Base-by-base conservation (phyloP, 305 asterid genomes). In the Rubia peregrina region DNA sequence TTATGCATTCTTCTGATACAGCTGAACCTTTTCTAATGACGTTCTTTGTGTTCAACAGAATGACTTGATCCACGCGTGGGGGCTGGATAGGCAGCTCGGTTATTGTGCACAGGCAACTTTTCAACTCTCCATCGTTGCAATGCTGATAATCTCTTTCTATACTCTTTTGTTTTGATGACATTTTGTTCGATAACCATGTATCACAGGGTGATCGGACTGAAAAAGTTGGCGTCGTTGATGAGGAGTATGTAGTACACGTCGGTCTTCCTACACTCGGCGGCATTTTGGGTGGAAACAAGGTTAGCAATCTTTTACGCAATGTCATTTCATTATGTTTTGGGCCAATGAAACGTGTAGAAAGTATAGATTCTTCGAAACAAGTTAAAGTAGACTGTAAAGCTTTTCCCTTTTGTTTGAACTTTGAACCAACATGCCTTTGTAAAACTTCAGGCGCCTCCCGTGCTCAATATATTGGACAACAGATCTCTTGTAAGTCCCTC, bases 31-130 rank as follows among this genome's bases (percentile, higher is more conserved):
- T 64, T 36, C 69, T 65, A 65, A 40, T 40, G 68, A 67, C 33
- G 22, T 5, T 36, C 21, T 56, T 66, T 43, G 51, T 21, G 43
- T 19, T 59, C n/a, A 41, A 73, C 84, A 91, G 97, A 94, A 91
- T 10, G 98, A 94, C 76, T 77, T 94, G 86, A 84, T 94, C 81
- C 98, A 94, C 57, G 98, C 90, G n/a, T 94, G 98, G 98, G 98
- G 98, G 46, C 80, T 94, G 56, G 98, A 94, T 75, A 85, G 69
- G 88, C 82, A 84, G 85, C 97, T 94, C 9, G 98, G 98, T 16
- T 94, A 94, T 69, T 94, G 98, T 75, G 95, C 98, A 8, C 97
- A 88, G 96, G 99, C 71, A 79, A 84, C 81, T 81, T 49, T 51
- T 53, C 55, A 41, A 71, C 62, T 74, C 24, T 42, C 64, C 0